Evolutionary conservation across 208 protist genomes (phyloP).

Genomic region (Angomonas desouzai): DNA sequence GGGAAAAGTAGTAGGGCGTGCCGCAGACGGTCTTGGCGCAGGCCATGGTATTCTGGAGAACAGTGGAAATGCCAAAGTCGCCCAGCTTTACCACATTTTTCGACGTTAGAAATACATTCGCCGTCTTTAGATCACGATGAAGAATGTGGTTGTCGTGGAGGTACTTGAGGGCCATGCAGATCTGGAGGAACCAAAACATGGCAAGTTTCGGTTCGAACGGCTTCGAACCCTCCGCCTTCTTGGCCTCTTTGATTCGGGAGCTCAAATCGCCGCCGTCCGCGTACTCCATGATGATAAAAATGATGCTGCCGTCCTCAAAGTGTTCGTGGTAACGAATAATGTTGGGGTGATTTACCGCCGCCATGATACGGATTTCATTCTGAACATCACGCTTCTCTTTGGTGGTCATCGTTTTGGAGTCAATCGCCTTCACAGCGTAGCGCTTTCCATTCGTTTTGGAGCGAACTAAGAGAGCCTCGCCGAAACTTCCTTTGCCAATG

Average conservation of each 20-base stretch:
- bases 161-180: constrained; percentile 90
- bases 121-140: constrained; percentile 89
- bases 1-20: constrained; percentile 96
- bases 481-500: constrained; percentile 92
- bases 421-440: constrained; percentile 92
- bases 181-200: constrained; percentile 91
- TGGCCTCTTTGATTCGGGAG: constrained; percentile 88
- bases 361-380: constrained; percentile 91
- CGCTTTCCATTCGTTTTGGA: constrained; percentile 84
- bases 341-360: constrained; percentile 87
- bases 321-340: constrained; percentile 92
- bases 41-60: constrained; percentile 90
- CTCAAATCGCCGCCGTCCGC: constrained; percentile 87
- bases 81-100: constrained; percentile 87
- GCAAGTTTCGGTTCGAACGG: constrained; percentile 83
- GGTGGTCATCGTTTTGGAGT: constrained; percentile 76
- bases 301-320: constrained; percentile 81
- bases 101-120: constrained; percentile 87
- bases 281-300: constrained; percentile 94
- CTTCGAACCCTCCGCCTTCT: constrained; percentile 53
- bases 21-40: constrained; percentile 93
- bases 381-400: constrained; percentile 91
- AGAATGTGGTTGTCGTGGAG: constrained; percentile 91
- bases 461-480: constrained; percentile 88
- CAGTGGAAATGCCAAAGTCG: constrained; percentile 92